These are phyloP conservation scores for Exophiala alcalophila DNA, from an alignment of 2,329 filamentous ascomycete species.

Conservation along the genomic window DNA sequence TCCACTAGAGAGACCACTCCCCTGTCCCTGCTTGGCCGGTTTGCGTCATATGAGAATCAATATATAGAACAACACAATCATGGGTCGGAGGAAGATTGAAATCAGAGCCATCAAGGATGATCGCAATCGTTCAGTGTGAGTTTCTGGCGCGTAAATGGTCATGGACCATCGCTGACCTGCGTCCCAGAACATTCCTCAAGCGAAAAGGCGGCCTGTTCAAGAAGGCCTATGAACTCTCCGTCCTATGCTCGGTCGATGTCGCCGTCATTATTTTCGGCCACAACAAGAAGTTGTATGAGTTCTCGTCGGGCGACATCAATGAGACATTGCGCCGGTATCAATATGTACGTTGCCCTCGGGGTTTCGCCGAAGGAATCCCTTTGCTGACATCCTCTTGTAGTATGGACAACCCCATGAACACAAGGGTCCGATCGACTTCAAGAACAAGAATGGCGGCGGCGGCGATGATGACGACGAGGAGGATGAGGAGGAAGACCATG, in stretches of 20 bases:
- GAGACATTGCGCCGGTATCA: slow-evolving; percentile 84
- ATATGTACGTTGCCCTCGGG: slow-evolving; percentile 64
- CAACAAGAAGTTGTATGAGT: slow-evolving; percentile 99
- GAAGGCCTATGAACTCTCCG: slow-evolving; percentile 97
- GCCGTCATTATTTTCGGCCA: slow-evolving; percentile 98
- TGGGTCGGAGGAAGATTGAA: slow-evolving; percentile 99
- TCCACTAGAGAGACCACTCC: neutral
- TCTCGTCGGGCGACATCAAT: slow-evolving; percentile 89
- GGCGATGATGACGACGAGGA: slow-evolving; percentile 81
- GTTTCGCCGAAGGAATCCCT: slow-evolving; percentile 1
- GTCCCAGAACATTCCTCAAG: slow-evolving; percentile 85
- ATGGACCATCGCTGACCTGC: slow-evolving; percentile 5
- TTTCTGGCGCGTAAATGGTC: slow-evolving; percentile 29
- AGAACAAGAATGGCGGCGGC: slow-evolving; percentile 66
- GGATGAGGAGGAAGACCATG: slow-evolving; percentile 53
- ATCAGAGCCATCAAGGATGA: slow-evolving; percentile 99
- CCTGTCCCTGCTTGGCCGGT: neutral
- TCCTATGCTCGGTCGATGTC: slow-evolving; percentile 96
- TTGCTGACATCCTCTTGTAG: slow-evolving; percentile 46
- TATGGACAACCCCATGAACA: slow-evolving; percentile 93
- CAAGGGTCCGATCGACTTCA: slow-evolving; percentile 91
- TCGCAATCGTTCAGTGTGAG: slow-evolving; percentile 94
- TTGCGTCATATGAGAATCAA: slow-evolving; percentile 11
- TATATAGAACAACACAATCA: slow-evolving; percentile 42
- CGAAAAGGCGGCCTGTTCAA: slow-evolving; percentile 98